Conservation (phyloP, 495 filamentous ascomycete species). For the Halenospora varia region DNA sequence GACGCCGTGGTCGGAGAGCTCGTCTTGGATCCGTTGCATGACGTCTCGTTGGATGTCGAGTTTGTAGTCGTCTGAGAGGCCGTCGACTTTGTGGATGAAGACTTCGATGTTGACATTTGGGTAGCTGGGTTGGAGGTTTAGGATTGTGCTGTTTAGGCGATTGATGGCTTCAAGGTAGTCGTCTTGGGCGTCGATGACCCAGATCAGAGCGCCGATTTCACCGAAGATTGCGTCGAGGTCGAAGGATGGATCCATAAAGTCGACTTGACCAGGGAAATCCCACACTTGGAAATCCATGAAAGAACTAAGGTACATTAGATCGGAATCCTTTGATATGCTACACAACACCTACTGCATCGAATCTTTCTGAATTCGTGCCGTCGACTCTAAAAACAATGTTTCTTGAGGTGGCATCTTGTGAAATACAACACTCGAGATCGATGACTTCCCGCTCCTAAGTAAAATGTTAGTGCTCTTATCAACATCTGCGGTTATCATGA, state of each 20-base stretch:
- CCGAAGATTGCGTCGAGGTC: conserved; percentile 92
- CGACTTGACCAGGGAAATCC: conserved; percentile 93
- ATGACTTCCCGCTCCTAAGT: conserved; percentile 94
- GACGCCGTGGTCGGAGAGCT: conserved; percentile 84
- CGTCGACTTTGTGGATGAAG: conserved; percentile 98
- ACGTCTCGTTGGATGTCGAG: conserved; percentile 92
- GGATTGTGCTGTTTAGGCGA: conserved; percentile 79
- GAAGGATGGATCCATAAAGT: conserved; percentile 78
- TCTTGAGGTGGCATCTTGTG: conserved; percentile 95
- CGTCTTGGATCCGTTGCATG: conserved; percentile 93
- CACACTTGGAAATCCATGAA: conserved; percentile 99
- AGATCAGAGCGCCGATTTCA: conserved; percentile 88
- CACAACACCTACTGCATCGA: conserved; percentile 65
- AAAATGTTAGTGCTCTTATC: conserved; percentile 24
- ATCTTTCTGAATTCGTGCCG: conserved; percentile 86
- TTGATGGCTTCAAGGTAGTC: conserved; percentile 88
- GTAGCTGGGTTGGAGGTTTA: conserved; percentile 80
- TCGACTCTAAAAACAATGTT: conserved; percentile 92
- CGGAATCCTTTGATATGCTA: background rate
- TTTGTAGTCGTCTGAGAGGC: conserved; percentile 89
- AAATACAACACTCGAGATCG: conserved; percentile 95
- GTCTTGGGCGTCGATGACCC: conserved; percentile 98
- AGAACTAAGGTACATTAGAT: conserved; percentile 53
- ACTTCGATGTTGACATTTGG: conserved; percentile 93
- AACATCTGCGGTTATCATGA: background rate